These are phyloP conservation scores for Pterocarpus santalinus DNA, from an alignment of 306 rosid species.

Conservation along the genomic window DNA sequence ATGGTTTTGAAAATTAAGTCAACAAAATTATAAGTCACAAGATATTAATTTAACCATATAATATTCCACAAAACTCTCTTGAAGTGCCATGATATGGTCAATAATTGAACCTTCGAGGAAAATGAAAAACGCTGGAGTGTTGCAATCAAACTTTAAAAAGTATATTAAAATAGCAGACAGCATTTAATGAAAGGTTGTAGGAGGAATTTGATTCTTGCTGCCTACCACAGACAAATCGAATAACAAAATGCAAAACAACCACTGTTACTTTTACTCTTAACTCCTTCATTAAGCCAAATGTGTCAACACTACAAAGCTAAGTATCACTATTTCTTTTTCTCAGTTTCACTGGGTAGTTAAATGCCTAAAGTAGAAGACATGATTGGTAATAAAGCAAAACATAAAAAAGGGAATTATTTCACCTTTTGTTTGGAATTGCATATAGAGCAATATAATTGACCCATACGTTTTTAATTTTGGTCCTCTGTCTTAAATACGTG, in stretches of 20 bases:
- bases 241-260: constrained; percentile 33
- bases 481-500: no score
- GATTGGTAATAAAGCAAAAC: no score
- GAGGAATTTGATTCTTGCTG: constrained; percentile 61
- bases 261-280: constrained; percentile 46
- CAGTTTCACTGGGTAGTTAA: not conserved
- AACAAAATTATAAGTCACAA: not conserved
- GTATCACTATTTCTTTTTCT: not conserved
- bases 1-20: no score
- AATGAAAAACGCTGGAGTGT: constrained; percentile 48
- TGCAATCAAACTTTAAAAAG: constrained; percentile 40
- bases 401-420: not conserved
- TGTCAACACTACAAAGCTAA: not conserved
- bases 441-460: not conserved
- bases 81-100: constrained; percentile 21
- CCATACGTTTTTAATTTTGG: no score
- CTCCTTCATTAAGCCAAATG: constrained; percentile 35
- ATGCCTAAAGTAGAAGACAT: not conserved
- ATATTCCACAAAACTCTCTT: not conserved
- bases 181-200: constrained; percentile 44
- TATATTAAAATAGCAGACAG: constrained; percentile 39
- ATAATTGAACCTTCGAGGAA: constrained; percentile 51
- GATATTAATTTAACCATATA: not conserved
- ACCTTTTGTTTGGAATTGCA: not conserved
- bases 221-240: constrained; percentile 56